Conservation (phyloP, 1,284 basidiomycete species). For the Leccinum pachyderme region DNA sequence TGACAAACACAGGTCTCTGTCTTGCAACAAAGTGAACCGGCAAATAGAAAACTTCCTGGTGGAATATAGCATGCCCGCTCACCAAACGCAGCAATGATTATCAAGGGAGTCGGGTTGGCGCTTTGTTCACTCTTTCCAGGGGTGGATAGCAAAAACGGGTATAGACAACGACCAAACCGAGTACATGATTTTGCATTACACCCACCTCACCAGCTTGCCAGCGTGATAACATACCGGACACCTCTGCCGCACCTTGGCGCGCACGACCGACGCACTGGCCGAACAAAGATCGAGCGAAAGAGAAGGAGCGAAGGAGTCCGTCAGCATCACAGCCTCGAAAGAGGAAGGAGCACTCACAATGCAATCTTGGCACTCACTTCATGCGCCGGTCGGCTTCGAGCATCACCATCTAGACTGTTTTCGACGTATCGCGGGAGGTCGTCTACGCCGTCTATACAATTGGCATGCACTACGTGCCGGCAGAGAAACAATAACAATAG, state of each 20-base stretch:
- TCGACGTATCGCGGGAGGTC: conserved; percentile 51
- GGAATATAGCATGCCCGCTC: no score
- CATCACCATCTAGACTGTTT: conserved; percentile 37
- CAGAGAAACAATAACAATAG: conserved; percentile 80
- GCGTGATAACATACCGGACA: conserved; percentile 75
- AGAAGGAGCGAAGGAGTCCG: background rate
- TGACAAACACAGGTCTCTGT: no score
- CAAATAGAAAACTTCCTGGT: no score
- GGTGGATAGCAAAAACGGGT: conserved; percentile 3
- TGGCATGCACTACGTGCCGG: conserved; percentile 81
- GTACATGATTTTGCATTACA: background rate
- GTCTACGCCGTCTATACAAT: conserved; percentile 60
- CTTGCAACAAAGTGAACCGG: no score
- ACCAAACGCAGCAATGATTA: no score
- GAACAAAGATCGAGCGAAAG: background rate
- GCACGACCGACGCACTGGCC: conserved; percentile 65
- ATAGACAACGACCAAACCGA: conserved; percentile 10
- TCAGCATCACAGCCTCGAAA: background rate
- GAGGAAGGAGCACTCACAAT: conserved; percentile 51
- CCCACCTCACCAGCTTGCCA: background rate
- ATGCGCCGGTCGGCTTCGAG: conserved; percentile 39
- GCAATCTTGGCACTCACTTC: conserved; percentile 69
- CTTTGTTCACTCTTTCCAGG: no score
- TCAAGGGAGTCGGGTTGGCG: no score
- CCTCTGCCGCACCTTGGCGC: conserved; percentile 58